Evolutionary conservation across 805 yeast genomes (phyloP).

Genomic region (Hanseniaspora osmophila): DNA sequence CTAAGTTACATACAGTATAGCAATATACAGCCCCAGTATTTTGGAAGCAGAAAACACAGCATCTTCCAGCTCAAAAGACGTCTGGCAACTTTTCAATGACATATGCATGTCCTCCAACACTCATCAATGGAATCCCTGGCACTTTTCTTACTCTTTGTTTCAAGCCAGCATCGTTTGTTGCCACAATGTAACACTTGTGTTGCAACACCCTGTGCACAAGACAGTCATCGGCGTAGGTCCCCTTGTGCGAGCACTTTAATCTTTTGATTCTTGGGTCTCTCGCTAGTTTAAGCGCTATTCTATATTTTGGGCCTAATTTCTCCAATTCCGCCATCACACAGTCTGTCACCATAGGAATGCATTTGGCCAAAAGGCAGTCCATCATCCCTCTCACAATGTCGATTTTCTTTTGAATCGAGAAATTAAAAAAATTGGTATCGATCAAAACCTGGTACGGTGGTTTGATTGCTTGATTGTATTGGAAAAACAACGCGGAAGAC

Average conservation of each 20-base stretch:
- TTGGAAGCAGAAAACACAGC: too few relatives aligned
- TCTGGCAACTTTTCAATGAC: slow-evolving; percentile 92
- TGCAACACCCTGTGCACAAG: slow-evolving; percentile 84
- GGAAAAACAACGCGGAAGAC: slow-evolving; percentile 88
- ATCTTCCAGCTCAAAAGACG: too few relatives aligned
- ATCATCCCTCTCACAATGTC: slow-evolving; percentile 93
- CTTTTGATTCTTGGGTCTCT: slow-evolving; percentile 85
- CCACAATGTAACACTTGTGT: slow-evolving; percentile 93
- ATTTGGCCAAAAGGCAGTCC: slow-evolving; percentile 89
- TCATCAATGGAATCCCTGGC: slow-evolving; percentile 94
- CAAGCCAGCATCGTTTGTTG: slow-evolving; percentile 94
- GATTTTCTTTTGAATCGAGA: slow-evolving; percentile 88
- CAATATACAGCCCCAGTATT: too few relatives aligned
- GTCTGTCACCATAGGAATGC: slow-evolving; percentile 90
- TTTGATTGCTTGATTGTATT: slow-evolving; percentile 80
- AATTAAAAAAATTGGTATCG: slow-evolving; percentile 94
- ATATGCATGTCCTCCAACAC: slow-evolving; percentile 87
- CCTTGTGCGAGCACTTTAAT: slow-evolving; percentile 80
- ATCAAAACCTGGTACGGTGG: slow-evolving; percentile 96
- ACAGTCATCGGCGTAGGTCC: slow-evolving; percentile 98
- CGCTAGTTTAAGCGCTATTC: slow-evolving; percentile 86
- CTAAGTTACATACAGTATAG: too few relatives aligned
- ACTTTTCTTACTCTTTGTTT: slow-evolving; percentile 89
- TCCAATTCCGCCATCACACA: slow-evolving; percentile 97
- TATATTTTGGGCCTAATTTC: slow-evolving; percentile 83